A percentile compares a stretch with the other conserved stretches of the same genome.
These are phyloP conservation scores for Ceratorhiza oryzae-sativae DNA, from an alignment of 1,284 basidiomycete species.

Conservation along the genomic window DNA sequence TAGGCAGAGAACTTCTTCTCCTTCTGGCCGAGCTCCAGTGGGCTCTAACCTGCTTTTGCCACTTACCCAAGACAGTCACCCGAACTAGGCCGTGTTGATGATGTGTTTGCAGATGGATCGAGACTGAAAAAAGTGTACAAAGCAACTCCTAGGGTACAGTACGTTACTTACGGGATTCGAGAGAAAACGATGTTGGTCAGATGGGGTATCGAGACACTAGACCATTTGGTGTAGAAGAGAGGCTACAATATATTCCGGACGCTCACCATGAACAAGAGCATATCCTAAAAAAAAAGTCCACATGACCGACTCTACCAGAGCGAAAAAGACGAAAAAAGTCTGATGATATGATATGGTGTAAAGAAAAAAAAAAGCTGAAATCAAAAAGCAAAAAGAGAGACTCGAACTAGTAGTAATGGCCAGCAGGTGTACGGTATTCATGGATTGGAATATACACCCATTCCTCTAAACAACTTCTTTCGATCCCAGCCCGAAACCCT, in stretches of 20 bases:
- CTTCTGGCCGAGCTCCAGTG: too few species aligned
- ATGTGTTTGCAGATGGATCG: too few species aligned
- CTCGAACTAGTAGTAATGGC: slow-evolving; percentile 10
- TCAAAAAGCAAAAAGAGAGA: background rate
- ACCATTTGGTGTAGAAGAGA: background rate
- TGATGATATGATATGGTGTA: slow-evolving; percentile 16
- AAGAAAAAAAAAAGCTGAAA: background rate
- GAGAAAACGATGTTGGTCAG: background rate
- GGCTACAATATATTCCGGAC: slow-evolving; percentile 27
- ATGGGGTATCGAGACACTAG: background rate
- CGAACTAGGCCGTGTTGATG: too few species aligned
- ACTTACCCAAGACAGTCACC: too few species aligned
- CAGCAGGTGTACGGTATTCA: slow-evolving; percentile 33
- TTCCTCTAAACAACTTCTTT: background rate
- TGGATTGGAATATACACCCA: slow-evolving; percentile 23
- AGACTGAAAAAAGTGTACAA: background rate
- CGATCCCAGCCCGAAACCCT: background rate
- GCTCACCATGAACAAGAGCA: background rate
- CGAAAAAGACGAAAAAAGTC: background rate
- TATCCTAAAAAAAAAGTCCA: slow-evolving; percentile 11
- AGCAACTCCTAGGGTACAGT: background rate
- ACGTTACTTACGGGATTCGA: background rate
- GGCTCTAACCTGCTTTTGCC: too few species aligned
- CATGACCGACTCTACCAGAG: slow-evolving; percentile 5
- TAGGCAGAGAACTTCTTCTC: too few species aligned